Evolutionary conservation across 768 basidiomycete species (phyloP).

Genomic region (Russula foetens): DNA sequence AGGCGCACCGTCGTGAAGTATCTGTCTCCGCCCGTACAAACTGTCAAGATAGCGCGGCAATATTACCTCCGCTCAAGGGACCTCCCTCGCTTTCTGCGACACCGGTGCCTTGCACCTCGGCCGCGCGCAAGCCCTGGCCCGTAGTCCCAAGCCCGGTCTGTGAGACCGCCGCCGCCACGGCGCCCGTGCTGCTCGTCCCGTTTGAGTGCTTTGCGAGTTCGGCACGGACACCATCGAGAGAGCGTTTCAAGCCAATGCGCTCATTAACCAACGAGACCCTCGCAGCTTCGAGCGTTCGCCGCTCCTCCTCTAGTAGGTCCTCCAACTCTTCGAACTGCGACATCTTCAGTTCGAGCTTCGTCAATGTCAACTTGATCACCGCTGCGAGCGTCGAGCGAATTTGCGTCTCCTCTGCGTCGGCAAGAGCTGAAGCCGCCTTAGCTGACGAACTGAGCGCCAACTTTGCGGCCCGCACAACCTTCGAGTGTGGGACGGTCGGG

Average conservation of each 20-base stretch:
- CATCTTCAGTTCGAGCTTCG: slow-evolving; percentile 93
- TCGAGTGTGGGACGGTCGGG: slow-evolving; percentile 53
- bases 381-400: slow-evolving; percentile 73
- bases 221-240: slow-evolving; percentile 56
- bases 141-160: slow-evolving; percentile 43
- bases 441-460: slow-evolving; percentile 87
- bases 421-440: slow-evolving; percentile 72
- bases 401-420: slow-evolving; percentile 72
- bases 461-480: slow-evolving; percentile 73
- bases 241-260: slow-evolving; percentile 58
- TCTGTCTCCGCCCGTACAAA: neutral
- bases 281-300: slow-evolving; percentile 74
- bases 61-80: slow-evolving; percentile 47
- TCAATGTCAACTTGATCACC: slow-evolving; percentile 76
- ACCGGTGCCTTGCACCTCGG: slow-evolving; percentile 40
- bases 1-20: neutral
- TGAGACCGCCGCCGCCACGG: slow-evolving; percentile 28
- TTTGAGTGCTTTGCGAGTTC: slow-evolving; percentile 51
- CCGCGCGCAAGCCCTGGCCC: slow-evolving; percentile 51
- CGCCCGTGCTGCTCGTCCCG: slow-evolving; percentile 25
- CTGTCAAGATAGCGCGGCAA: slow-evolving; percentile 40
- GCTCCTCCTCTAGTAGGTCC: slow-evolving; percentile 84
- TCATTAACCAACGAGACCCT: slow-evolving; percentile 76
- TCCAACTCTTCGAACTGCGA: slow-evolving; percentile 92
- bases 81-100: slow-evolving; percentile 45